Evolutionary conservation across 495 filamentous ascomycete species (phyloP), one percentile per base, ranked within the genome.

Genomic region (Cryomyces minteri): DNA sequence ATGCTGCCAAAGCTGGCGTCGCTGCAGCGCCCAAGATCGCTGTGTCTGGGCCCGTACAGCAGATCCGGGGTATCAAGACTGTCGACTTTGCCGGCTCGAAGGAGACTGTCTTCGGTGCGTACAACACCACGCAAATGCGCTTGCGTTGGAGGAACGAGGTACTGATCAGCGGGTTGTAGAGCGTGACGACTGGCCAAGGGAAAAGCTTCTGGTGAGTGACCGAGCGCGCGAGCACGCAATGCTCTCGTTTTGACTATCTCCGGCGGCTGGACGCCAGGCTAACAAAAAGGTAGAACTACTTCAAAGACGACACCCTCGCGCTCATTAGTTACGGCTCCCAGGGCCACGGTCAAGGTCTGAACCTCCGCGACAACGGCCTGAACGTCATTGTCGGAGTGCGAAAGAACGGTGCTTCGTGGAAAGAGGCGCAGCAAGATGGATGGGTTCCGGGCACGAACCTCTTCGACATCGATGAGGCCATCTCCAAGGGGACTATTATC

Each of bases 251-350:
- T 8, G 9, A 41, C 7, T 6, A 18, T 18, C 25, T 8, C 39
- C 6, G 39, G 25, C 6, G 25, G 7, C 9, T 6, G 9, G 25
- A 6, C 7, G 39, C 6, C 25, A 8, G 39, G 18, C 4, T 40
- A 14, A 12, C 9, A 43, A 51, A 57, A 34, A 60, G 43, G 40
- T 52, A 94, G 80, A 84, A 94, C 41, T 98, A 84, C 77, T 96
- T 98, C 82, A 96, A 96, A 79, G 79, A 96, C 69, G 90, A 98
- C 62, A 96, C 88, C 59, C 84, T 98, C 58, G 90, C 92, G 50
- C 81, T 98, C 56, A 98, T 98, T 65, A 12, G 90, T 62, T 98
- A 98, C 71, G 90, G 90, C 57, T 96, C 92, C 53, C 90, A 98
- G 72, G 80, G 90, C 54, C 90, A 98, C 70, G 90, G 92, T 55